These are phyloP conservation scores for Nicotiana paniculata DNA, from an alignment of 257 asterid species.

Conservation along the genomic window DNA sequence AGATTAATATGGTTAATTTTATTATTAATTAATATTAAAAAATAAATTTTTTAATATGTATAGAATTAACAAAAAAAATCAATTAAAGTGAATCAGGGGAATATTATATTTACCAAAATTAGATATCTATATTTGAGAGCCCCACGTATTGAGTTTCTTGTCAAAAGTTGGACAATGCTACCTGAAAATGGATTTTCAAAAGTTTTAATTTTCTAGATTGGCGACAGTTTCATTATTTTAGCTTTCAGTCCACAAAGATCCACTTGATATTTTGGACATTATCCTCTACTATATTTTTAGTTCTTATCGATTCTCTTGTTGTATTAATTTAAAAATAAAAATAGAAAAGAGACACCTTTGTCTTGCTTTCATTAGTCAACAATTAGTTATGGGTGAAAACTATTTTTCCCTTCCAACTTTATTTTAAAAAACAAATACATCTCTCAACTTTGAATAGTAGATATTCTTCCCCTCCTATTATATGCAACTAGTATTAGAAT, in stretches of 20 bases:
- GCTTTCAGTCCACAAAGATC: background rate
- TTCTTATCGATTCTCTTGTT: background rate
- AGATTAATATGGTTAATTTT: too few relatives aligned
- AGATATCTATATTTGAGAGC: background rate
- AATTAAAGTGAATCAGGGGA: too few relatives aligned
- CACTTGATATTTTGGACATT: background rate
- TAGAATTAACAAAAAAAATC: too few relatives aligned
- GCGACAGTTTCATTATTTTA: background rate
- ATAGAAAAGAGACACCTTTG: background rate
- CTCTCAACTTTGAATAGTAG: too few relatives aligned
- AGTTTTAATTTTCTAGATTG: background rate
- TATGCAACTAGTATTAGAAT: too few relatives aligned
- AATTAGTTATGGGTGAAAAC: background rate
- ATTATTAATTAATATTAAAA: too few relatives aligned
- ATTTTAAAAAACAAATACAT: too few relatives aligned
- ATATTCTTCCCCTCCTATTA: too few relatives aligned
- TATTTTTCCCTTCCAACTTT: too few relatives aligned
- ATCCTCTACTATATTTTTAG: background rate
- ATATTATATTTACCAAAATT: background rate
- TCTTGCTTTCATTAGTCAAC: background rate
- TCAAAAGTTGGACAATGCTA: background rate
- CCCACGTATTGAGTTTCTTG: background rate
- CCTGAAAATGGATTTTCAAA: too few relatives aligned
- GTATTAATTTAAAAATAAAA: background rate
- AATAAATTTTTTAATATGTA: too few relatives aligned